Conservation (phyloP, 225 moss, liverwort and hornwort genomes). For the Lunularia cruciata region DNA sequence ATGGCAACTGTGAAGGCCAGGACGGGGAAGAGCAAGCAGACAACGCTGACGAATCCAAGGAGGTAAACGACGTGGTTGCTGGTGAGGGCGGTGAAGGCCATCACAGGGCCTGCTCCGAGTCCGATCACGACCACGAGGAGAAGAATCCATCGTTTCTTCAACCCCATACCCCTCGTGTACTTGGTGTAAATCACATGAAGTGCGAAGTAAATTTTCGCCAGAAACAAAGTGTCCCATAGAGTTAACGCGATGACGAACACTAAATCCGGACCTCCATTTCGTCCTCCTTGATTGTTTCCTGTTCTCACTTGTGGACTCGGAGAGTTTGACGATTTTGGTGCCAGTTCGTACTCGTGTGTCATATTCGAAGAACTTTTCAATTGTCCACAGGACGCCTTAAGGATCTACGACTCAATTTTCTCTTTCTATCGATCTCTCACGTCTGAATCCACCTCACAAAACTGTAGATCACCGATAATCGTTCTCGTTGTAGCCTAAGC, state of each 20-base stretch:
- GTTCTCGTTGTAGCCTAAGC: too few species aligned
- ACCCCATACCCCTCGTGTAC: background rate
- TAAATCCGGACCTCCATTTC: background rate
- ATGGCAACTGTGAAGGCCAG: background rate
- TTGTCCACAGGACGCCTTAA: too few species aligned
- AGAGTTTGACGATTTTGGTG: too few species aligned
- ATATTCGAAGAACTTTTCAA: too few species aligned
- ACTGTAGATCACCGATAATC: too few species aligned
- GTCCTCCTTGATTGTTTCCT: background rate
- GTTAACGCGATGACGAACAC: conserved; percentile 16
- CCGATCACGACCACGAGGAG: background rate
- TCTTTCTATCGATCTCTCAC: too few species aligned
- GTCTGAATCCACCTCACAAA: too few species aligned
- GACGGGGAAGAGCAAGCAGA: conserved; percentile 7
- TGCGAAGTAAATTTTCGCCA: conserved; percentile 10
- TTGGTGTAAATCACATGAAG: conserved; percentile 14
- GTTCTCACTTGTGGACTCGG: too few species aligned
- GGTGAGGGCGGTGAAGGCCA: conserved; percentile 4
- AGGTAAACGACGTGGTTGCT: background rate
- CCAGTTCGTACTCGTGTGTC: too few species aligned
- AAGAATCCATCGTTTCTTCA: conserved; percentile 7
- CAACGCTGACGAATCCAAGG: background rate
- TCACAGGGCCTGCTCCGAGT: conserved; percentile 11
- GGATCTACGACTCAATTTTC: too few species aligned
- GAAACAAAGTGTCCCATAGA: conserved; percentile 19